Evolutionary conservation across 2,329 filamentous ascomycete species (phyloP).

Genomic region (Penicillium olsonii): DNA sequence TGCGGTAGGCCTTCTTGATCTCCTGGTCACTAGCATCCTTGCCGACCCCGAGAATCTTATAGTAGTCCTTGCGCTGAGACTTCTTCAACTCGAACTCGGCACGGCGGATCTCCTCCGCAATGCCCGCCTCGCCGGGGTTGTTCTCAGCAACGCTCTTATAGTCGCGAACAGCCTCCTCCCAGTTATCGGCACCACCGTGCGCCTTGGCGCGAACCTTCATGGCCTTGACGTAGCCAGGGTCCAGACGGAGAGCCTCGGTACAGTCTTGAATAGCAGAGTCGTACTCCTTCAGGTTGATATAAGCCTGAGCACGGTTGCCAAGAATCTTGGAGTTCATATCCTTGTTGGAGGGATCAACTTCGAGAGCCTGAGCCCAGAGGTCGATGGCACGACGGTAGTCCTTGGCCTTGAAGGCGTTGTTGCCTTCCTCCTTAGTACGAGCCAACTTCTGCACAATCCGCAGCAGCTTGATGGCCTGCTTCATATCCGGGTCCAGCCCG

Average conservation of each 20-base stretch:
- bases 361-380: constrained; percentile 79
- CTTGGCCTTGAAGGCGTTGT: constrained; percentile 82
- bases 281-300: constrained; percentile 77
- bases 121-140: constrained; percentile 76
- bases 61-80: constrained; percentile 95
- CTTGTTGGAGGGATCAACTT: constrained; percentile 84
- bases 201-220: constrained; percentile 93
- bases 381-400: constrained; percentile 78
- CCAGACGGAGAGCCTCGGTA: constrained; percentile 77
- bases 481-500: constrained; percentile 87
- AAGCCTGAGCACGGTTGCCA: constrained; percentile 87
- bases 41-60: constrained; percentile 88
- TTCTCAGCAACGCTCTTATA: constrained; percentile 83
- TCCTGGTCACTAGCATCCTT: constrained; percentile 82
- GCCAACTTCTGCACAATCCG: constrained; percentile 89
- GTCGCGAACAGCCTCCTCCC: constrained; percentile 88
- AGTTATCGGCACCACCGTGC: constrained; percentile 78
- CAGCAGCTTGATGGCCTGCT: constrained; percentile 83
- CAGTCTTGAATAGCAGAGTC: constrained; percentile 81
- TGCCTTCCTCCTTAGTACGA: constrained; percentile 91
- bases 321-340: constrained; percentile 92
- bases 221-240: constrained; percentile 84
- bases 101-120: constrained; percentile 81
- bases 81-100: constrained; percentile 98
- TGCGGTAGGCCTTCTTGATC: constrained; percentile 97